A percentile compares a stretch with the other conserved stretches of the same genome.
Conservation (phyloP, 371 early-diverging fungal genomes). For the Mycotypha africana region DNA sequence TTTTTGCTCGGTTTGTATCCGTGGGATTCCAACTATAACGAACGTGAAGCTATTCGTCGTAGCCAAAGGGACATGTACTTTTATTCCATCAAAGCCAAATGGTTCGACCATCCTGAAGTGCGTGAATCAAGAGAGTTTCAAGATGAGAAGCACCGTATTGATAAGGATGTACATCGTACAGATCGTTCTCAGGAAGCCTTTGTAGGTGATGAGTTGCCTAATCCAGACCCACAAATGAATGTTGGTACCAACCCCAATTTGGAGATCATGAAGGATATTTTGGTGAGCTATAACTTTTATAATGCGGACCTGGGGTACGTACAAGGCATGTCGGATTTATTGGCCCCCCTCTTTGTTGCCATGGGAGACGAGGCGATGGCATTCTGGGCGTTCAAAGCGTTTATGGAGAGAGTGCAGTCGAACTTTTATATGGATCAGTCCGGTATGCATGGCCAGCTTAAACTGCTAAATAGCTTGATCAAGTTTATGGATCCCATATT, state of each 20-base stretch:
- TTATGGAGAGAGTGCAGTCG: conserved; percentile 82
- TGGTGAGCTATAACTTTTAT: conserved; percentile 85
- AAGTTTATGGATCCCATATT: conserved; percentile 80
- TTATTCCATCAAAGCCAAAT: conserved; percentile 66
- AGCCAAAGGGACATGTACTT: conserved; percentile 66
- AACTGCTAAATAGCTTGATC: conserved; percentile 67
- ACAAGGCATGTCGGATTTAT: conserved; percentile 95
- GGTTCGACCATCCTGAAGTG: conserved; percentile 67
- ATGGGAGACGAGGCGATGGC: conserved; percentile 87
- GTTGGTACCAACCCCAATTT: conserved; percentile 67
- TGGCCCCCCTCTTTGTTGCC: conserved; percentile 82
- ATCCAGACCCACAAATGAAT: conserved; percentile 50
- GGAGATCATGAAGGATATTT: conserved; percentile 80
- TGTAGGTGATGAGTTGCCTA: conserved; percentile 59
- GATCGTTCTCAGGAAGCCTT: conserved; percentile 81
- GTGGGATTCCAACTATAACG: conserved; percentile 76
- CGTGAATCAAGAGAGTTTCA: conserved; percentile 54
- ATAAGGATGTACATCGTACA: conserved; percentile 92
- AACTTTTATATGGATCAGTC: conserved; percentile 83
- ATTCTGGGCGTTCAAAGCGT: conserved; percentile 87
- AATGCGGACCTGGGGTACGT: conserved; percentile 76
- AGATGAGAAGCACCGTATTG: conserved; percentile 85
- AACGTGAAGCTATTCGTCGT: conserved; percentile 60
- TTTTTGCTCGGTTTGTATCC: conserved; percentile 81
- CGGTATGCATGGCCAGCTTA: conserved; percentile 85